These are phyloP conservation scores for Paratrypanosoma confusum DNA, from an alignment of 208 protist genomes.

Conservation along the genomic window DNA sequence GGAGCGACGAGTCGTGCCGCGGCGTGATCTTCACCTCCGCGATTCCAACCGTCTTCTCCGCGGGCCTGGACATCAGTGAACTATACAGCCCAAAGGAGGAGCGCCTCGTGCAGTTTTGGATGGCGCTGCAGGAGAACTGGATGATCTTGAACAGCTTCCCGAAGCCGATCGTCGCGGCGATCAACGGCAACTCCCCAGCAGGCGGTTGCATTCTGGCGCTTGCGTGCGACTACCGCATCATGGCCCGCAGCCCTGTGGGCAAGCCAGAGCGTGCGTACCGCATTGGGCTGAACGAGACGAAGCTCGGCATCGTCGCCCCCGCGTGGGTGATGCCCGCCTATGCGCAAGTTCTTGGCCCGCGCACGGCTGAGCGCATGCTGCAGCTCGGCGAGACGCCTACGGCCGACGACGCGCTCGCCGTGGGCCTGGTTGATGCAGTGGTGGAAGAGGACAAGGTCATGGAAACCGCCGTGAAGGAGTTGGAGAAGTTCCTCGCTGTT, in stretches of 20 bases:
- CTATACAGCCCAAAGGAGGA: constrained; percentile 58
- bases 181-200: constrained; percentile 62
- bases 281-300: constrained; percentile 77
- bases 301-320: constrained; percentile 53
- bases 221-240: constrained; percentile 72
- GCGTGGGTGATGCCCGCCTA: constrained; percentile 68
- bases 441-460: constrained; percentile 32
- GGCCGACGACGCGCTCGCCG: constrained; percentile 42
- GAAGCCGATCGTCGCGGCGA: constrained; percentile 63
- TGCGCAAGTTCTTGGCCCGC: constrained; percentile 49
- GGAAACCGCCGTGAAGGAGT: constrained; percentile 36
- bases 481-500: constrained; percentile 45
- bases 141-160: constrained; percentile 73
- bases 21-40: constrained; percentile 56
- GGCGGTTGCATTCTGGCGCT: constrained; percentile 70
- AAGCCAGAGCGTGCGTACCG: constrained; percentile 37
- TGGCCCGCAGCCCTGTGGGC: constrained; percentile 42
- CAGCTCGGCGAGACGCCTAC: constrained; percentile 64
- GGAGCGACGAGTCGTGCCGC: constrained; percentile 61
- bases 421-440: constrained; percentile 61
- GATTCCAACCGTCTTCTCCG: constrained; percentile 67
- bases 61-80: constrained; percentile 64
- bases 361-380: constrained; percentile 59
- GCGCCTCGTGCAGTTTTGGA: constrained; percentile 52
- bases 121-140: constrained; percentile 68